These are phyloP conservation scores for Neoboletus subvelutipes DNA, from an alignment of 768 basidiomycete genomes.

Conservation along the genomic window DNA sequence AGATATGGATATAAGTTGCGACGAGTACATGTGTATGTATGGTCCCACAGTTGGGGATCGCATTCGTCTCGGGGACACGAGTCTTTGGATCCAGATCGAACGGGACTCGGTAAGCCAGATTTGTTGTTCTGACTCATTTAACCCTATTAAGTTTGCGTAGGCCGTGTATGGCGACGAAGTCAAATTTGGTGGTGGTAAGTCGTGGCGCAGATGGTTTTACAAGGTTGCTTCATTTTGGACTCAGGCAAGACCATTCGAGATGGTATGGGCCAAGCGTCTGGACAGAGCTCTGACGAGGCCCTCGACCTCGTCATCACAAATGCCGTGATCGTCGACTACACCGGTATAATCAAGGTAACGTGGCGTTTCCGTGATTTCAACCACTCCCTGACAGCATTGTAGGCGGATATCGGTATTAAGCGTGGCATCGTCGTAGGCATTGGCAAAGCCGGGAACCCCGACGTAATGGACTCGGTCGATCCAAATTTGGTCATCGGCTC, in stretches of 20 bases:
- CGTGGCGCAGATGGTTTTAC: not conserved
- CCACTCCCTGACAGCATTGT: constrained; percentile 4
- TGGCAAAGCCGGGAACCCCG: constrained; percentile 98
- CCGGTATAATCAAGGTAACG: constrained; percentile 86
- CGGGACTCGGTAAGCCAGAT: constrained; percentile 60
- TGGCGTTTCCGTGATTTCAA: not conserved
- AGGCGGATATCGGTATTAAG: constrained; percentile 96
- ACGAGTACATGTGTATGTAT: constrained; percentile 89
- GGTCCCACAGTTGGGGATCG: constrained; percentile 93
- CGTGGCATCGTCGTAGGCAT: constrained; percentile 79
- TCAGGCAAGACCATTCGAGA: constrained; percentile 91
- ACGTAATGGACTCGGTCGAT: constrained; percentile 81
- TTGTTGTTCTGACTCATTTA: not conserved
- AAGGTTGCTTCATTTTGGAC: not conserved
- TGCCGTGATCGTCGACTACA: constrained; percentile 92
- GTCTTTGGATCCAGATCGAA: constrained; percentile 91
- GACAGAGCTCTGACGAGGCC: constrained; percentile 59
- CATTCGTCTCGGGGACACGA: constrained; percentile 85
- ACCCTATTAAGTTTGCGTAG: constrained; percentile 33
- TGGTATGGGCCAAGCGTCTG: constrained; percentile 93
- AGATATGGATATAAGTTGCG: constrained; percentile 61
- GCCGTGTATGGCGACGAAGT: constrained; percentile 94
- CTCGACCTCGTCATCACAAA: constrained; percentile 96
- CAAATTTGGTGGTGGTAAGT: constrained; percentile 91
- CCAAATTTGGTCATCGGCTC: constrained; percentile 78